Conservation (phyloP, 2,329 filamentous ascomycete genomes). For the Verticillium alfalfae region DNA sequence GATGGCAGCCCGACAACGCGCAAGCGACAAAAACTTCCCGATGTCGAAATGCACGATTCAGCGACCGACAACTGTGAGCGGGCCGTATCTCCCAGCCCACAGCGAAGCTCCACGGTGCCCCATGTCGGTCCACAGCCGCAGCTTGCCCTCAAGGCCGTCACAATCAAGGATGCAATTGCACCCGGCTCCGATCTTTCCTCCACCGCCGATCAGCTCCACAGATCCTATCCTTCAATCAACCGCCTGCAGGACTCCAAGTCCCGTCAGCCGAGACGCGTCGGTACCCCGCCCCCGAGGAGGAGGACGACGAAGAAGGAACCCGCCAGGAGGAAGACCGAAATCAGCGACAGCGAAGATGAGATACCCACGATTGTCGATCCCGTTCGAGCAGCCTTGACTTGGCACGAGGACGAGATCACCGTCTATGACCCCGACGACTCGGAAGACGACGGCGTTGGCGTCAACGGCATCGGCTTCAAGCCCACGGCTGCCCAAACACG, state of each 20-base stretch:
- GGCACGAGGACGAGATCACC: slow-evolving; percentile 65
- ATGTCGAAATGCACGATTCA: slow-evolving; percentile 23
- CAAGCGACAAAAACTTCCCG: slow-evolving; percentile 31
- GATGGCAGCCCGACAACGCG: slow-evolving; percentile 19
- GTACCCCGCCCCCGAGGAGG: slow-evolving; percentile 28
- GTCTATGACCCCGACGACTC: slow-evolving; percentile 59
- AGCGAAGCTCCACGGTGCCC: background rate
- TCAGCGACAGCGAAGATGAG: slow-evolving; percentile 24
- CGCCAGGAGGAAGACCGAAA: slow-evolving; percentile 10
- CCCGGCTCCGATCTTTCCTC: slow-evolving; percentile 11
- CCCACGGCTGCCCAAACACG: slow-evolving; percentile 57
- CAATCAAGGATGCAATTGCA: slow-evolving; percentile 15
- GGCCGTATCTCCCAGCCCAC: slow-evolving; percentile 2
- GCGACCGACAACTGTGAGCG: slow-evolving; percentile 1
- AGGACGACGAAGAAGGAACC: slow-evolving; percentile 2
- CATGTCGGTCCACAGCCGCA: background rate
- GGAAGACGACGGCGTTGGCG: slow-evolving; percentile 62
- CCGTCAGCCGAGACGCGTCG: slow-evolving; percentile 22
- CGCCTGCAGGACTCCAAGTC: slow-evolving; percentile 31
- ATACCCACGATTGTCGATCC: slow-evolving; percentile 38
- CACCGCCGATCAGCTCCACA: slow-evolving; percentile 16
- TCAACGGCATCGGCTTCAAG: slow-evolving; percentile 64
- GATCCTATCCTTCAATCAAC: slow-evolving; percentile 31
- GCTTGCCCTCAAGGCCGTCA: slow-evolving; percentile 12
- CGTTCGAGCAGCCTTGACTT: slow-evolving; percentile 55